Evolutionary conservation across 306 rosid species (phyloP).

Genomic region (Trifolium dubium): DNA sequence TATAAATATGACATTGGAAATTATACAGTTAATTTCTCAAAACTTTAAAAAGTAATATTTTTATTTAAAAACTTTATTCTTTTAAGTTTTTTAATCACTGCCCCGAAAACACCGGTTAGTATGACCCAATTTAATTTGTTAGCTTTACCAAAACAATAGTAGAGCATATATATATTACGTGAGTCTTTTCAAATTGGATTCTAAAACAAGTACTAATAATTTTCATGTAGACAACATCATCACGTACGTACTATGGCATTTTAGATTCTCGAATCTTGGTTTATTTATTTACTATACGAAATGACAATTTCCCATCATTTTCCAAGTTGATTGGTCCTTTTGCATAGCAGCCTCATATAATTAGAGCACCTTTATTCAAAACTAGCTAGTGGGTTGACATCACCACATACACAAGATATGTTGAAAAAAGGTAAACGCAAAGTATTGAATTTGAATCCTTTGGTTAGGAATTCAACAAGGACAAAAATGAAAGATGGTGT

Average conservation of each 20-base stretch:
- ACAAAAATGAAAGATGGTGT: background rate
- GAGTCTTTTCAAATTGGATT: background rate
- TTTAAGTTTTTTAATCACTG: too few relatives aligned
- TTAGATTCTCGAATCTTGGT: slow-evolving; percentile 11
- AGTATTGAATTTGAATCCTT: background rate
- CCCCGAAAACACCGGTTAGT: too few relatives aligned
- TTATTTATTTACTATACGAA: background rate
- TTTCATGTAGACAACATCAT: background rate
- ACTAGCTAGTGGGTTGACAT: slow-evolving; percentile 25
- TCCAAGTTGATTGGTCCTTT: slow-evolving; percentile 30
- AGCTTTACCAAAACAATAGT: background rate
- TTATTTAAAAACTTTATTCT: too few relatives aligned
- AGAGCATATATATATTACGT: background rate
- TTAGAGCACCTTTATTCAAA: background rate
- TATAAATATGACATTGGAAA: too few relatives aligned
- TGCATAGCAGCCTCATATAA: slow-evolving; percentile 33
- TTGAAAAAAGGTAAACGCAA: background rate
- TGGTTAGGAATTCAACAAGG: slow-evolving; percentile 10
- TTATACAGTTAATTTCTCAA: too few relatives aligned
- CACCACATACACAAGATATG: slow-evolving; percentile 5
- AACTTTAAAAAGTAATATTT: too few relatives aligned
- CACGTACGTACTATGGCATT: background rate
- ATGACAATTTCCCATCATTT: slow-evolving; percentile 14
- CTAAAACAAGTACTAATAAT: background rate
- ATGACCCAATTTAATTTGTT: too few relatives aligned